Evolutionary conservation across 371 early-diverging fungal genomes (phyloP), one percentile per base, ranked within the genome.

Genomic region (Basidiobolus meristosporus): DNA sequence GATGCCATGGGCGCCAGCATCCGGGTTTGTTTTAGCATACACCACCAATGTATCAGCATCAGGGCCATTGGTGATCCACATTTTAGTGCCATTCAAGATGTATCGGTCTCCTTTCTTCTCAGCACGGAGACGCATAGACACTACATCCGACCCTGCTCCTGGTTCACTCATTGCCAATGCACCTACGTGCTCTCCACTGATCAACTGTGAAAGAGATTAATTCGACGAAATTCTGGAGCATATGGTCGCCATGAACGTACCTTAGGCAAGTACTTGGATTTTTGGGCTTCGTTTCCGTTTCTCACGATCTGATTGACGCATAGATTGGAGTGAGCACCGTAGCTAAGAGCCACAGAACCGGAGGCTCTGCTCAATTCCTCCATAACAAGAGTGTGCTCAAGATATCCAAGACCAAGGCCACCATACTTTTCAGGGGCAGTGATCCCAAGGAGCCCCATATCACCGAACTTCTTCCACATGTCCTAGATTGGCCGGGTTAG

Each of bases 1-100:
- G 53, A 96, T 90, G 17, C 89, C 87, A 42, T 74, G 68, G 15
- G 88, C 75, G 3, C 85, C 85, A 19, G 80, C 74, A 18, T 73
- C 62, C 35, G 68, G 53, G 39, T 84, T 67, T 3, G 92, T 92
- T 63, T 92, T 92, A 26, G 93, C 93, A 55, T 93, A 96, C 6
- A 93, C 91, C 6, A 96, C 83, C 42, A 93, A 54, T 1, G 77
- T 77, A 53, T 93, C 75, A 10, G 92, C 91, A 58, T 90, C 90
- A 12, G 90, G 90, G 2, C 93, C 93, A 62, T 96, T 96, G 31
- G 97, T 96, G 54, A 96, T 96, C 97, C 97, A 96, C 62, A 90
- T 74, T 63, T 92, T 91, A 51, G 75, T 84, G 1, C 86, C 86
- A 44, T 83, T 87, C 39, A 85, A 48, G 3, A 86, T 55, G 51